Conservation (phyloP, 768 basidiomycete genomes). For the Strobilomyces dryophilus region DNA sequence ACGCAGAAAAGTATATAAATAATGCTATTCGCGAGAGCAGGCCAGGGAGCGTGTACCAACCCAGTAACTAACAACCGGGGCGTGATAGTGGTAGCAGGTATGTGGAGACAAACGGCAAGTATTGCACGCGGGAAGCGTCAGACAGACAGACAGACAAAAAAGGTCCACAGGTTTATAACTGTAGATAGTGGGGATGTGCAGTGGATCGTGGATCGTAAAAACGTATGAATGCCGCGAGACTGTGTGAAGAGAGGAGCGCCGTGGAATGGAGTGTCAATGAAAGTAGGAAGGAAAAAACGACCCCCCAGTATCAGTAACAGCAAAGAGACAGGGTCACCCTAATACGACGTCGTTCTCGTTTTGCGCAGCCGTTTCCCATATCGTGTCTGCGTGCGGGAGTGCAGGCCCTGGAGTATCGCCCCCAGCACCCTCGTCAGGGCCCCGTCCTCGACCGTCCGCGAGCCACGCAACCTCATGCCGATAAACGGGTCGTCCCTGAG, state of each 20-base stretch:
- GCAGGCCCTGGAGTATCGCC: conserved; percentile 18
- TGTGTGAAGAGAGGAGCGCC: conserved; percentile 1
- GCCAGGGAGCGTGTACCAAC: conserved; percentile 1
- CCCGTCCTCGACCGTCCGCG: conserved; percentile 17
- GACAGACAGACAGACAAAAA: background rate
- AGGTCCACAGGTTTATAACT: conserved; percentile 13
- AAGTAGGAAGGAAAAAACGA: background rate
- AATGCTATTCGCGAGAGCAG: conserved; percentile 10
- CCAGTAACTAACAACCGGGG: background rate
- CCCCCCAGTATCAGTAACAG: background rate
- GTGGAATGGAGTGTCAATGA: conserved; percentile 2
- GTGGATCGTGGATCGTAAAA: conserved; percentile 1
- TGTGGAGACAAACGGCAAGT: conserved; percentile 9
- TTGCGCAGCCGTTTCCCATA: conserved; percentile 28
- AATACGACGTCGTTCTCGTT: conserved; percentile 30
- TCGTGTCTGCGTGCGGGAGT: conserved; percentile 21
- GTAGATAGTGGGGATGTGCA: conserved; percentile 14
- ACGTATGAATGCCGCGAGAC: background rate
- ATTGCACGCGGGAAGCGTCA: conserved; percentile 3
- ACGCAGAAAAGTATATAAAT: conserved; percentile 10
- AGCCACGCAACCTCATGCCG: conserved; percentile 29
- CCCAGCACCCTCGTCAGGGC: conserved; percentile 16
- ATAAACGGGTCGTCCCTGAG: conserved; percentile 26
- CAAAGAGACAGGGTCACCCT: conserved; percentile 16
- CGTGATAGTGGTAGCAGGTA: conserved; percentile 19